Conservation (phyloP, 768 basidiomycete species). For the Boletus pseudo-olivaceus region DNA sequence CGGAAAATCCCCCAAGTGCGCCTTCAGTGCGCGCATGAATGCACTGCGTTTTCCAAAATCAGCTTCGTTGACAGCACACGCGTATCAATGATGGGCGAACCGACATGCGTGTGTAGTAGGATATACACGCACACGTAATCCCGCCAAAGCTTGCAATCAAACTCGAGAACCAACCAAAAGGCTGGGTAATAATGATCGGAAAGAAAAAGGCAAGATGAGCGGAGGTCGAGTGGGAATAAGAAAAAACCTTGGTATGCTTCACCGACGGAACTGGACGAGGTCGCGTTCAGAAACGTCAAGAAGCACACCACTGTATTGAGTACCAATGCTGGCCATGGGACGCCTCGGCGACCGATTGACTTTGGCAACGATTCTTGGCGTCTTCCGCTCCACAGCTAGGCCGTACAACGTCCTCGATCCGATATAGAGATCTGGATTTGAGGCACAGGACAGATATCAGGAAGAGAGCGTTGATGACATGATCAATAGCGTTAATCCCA, state of each 20-base stretch:
- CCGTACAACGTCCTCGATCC: no score
- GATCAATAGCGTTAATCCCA: constrained; percentile 46
- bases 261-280: constrained; percentile 50
- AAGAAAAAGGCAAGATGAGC: constrained; percentile 6
- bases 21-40: constrained; percentile 25
- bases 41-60: constrained; percentile 10
- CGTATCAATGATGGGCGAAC: neutral
- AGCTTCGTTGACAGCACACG: constrained; percentile 4
- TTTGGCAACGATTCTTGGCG: no score
- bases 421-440: constrained; percentile 64
- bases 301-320: constrained; percentile 54
- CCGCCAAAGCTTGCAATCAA: constrained; percentile 30
- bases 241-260: constrained; percentile 13
- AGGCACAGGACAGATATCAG: constrained; percentile 44
- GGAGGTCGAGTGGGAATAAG: constrained; percentile 24
- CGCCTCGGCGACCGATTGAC: no score
- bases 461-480: constrained; percentile 38
- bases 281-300: constrained; percentile 58
- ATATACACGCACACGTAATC: constrained; percentile 36
- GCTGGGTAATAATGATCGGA: no score
- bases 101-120: no score
- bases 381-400: no score
- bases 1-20: constrained; percentile 37
- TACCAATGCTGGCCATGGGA: constrained; percentile 38
- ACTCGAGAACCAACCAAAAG: constrained; percentile 27